Base-by-base conservation (phyloP, 805 yeast genomes). In the Candida ascalaphidarum region DNA sequence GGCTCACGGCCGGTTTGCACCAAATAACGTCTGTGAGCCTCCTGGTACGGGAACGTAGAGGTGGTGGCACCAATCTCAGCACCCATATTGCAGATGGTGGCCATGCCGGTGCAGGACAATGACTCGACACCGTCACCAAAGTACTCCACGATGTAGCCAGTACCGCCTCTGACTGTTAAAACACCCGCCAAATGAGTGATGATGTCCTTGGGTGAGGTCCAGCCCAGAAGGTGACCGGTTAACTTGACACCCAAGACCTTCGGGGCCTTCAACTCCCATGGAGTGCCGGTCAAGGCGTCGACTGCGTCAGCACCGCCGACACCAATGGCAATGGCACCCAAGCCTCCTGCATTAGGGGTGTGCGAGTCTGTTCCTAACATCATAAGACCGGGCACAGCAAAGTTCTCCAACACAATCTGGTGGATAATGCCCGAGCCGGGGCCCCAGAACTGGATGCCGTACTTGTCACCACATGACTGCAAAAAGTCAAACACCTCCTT, bases 271-370 rank as follows among this genome's bases (percentile, higher is more conserved):
- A 92, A 74, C 65, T 92, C 98, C 98, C 98, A 92, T 33, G 98
- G 96, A 17, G 92, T 80, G 41, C 92, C 95, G 24, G 97, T 86
- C 51, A 92, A 65, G 28, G 92, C 98, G 59, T 92, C 98, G 31
- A 92, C 98, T 22, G 98, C 98, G 62, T 92, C 98, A 31, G 98
- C 98, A 68, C 98, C 98, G 63, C 98, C 98, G 22, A 92, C 98
- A 64, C 98, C 98, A 54, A 92, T 92, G 47, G 98, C 97, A 42
- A 89, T 79, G 42, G 95, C 95, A 55, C 98, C 98, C 38, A 92
- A 66, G 43, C 98, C 98, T 65, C 98, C 98, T 17, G 98, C 98
- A 50, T 92, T 92, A 27, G 98, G 98, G 27, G 98, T 92, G 58
- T 92, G 98, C 2, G 97, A 88, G 60, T 92, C 98, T 22, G 98